A percentile compares a stretch with the other conserved stretches of the same genome.
Conservation (phyloP, 2,329 filamentous ascomycete species). For the Penicillium verrucosum region DNA sequence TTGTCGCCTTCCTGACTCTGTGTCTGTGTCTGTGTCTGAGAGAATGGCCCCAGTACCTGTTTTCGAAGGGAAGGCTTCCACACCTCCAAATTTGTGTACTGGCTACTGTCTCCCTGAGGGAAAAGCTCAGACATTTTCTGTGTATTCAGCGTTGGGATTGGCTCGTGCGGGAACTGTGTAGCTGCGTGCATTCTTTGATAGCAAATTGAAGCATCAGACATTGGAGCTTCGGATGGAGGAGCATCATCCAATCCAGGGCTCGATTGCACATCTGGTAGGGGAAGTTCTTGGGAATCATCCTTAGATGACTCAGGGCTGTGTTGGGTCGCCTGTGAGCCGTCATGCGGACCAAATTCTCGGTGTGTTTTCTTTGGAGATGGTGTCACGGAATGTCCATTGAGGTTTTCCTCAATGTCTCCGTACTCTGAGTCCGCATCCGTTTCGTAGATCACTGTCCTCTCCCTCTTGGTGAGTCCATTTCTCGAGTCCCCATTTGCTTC, state of each 20-base stretch:
- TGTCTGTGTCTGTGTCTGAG: constrained; percentile 22
- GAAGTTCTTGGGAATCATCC: constrained; percentile 34
- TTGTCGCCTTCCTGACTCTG: constrained; percentile 21
- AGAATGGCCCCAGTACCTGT: constrained; percentile 10
- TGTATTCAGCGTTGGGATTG: constrained; percentile 35
- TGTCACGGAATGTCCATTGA: constrained; percentile 13
- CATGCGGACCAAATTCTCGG: neutral
- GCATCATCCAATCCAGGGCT: constrained; percentile 25
- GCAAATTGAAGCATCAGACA: constrained; percentile 38
- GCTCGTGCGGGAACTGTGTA: constrained; percentile 38
- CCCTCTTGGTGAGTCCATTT: constrained; percentile 10
- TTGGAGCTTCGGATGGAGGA: constrained; percentile 26
- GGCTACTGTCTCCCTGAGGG: constrained; percentile 27
- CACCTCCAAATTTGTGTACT: constrained; percentile 10
- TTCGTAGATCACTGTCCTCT: constrained; percentile 41
- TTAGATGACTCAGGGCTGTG: constrained; percentile 11
- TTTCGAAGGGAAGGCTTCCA: constrained; percentile 4
- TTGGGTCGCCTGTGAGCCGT: constrained; percentile 2
- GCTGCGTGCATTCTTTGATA: constrained; percentile 36
- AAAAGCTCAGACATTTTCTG: constrained; percentile 41
- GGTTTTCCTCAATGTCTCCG: constrained; percentile 26
- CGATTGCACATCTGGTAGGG: constrained; percentile 23
- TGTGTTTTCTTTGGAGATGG: neutral
- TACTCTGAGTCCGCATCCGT: constrained; percentile 42
- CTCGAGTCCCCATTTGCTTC: neutral